Percentiles rank a stretch among this genome's conserved stretches.
phyloP scores from a whole-genome alignment of 1,284 basidiomycete species.

The Heterobasidion irregulare region DNA sequence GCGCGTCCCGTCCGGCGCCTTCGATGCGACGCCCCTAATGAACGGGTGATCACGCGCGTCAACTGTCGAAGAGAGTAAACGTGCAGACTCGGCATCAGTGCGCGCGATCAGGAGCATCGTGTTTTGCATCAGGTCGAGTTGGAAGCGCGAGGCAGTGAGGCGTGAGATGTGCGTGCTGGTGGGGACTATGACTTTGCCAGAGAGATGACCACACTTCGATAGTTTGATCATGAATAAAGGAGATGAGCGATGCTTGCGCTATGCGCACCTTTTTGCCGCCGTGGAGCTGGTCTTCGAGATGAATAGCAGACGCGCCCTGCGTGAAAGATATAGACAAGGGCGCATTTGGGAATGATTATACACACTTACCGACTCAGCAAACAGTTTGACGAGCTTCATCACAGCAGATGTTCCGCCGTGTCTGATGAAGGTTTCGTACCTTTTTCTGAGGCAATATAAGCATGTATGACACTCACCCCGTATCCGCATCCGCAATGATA shows the following conservation, averaged over 20 bases:
- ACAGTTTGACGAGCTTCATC: conserved; percentile 93
- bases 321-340: not conserved
- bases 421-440: conserved; percentile 27
- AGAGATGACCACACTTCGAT: conserved; percentile 79
- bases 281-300: conserved; percentile 89
- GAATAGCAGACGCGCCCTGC: conserved; percentile 80
- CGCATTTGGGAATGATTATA: conserved; percentile 4
- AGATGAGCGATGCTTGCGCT: not conserved
- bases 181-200: conserved; percentile 91
- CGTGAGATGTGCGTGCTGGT: conserved; percentile 82
- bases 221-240: conserved; percentile 1
- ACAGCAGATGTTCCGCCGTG: conserved; percentile 92
- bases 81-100: conserved; percentile 88
- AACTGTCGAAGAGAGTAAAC: conserved; percentile 78
- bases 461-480: conserved; percentile 52
- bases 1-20: conserved; percentile 24
- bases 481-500: conserved; percentile 93
- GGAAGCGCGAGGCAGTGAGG: conserved; percentile 78
- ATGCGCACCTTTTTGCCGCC: conserved; percentile 73
- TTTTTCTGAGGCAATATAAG: conserved; percentile 4
- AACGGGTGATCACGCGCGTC: conserved; percentile 73
- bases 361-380: conserved; percentile 74
- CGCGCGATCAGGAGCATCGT: conserved; percentile 87
- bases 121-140: conserved; percentile 81
- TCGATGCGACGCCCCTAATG: conserved; percentile 64